Base-by-base conservation (phyloP, 225 moss, liverwort and hornwort genomes). In the Ulota crispa region DNA sequence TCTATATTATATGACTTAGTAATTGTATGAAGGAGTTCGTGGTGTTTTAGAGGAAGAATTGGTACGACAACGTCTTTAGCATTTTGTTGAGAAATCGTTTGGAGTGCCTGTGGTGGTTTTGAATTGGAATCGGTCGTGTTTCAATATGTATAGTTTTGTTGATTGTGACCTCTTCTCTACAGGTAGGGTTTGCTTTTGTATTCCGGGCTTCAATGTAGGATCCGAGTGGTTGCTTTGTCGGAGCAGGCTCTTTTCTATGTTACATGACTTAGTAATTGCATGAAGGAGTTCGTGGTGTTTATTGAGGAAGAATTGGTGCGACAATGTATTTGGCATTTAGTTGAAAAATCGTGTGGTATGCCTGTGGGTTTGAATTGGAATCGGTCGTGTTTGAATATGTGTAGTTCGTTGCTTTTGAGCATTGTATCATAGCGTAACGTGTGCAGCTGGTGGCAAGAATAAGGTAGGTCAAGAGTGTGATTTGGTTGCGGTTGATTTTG, bases 341-440 rank as follows among this genome's bases (percentile, higher is more conserved):
- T 80, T 18, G 14, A 3, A 14, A 45, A 45, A 45, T 45, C 45
- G 54, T 39, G 70, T n/a, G 27, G 34, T 43, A 12, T 75, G 23
- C 27, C 26, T 78, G 78, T 78, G 81, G n/a, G n/a, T n/a, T n/a
- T 81, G 30, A 36, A 20, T 50, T 64, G 75, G 75, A 73, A 32
- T 30, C 42, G 56, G 6, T 1, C 9, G 39, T 60, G 10, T 45
- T 79, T 79, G 19, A 42, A 18, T 0, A 5, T 39, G 34, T 43
- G 0, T 14, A 16, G 26, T 64, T 60, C 7, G 36, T 78, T 73
- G 14, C 11, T n/a, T n/a, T 68, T 23, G 77, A 76, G 30, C 47
- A 52, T 1, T 75, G 19, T 83, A 24, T 24, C 14, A 10, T 77
- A 61, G 80, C 18, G 4, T 28, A 69, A 63, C 64, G 73, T 47